Conservation (phyloP, 208 protist genomes). For the Acanthamoeba sp. region DNA sequence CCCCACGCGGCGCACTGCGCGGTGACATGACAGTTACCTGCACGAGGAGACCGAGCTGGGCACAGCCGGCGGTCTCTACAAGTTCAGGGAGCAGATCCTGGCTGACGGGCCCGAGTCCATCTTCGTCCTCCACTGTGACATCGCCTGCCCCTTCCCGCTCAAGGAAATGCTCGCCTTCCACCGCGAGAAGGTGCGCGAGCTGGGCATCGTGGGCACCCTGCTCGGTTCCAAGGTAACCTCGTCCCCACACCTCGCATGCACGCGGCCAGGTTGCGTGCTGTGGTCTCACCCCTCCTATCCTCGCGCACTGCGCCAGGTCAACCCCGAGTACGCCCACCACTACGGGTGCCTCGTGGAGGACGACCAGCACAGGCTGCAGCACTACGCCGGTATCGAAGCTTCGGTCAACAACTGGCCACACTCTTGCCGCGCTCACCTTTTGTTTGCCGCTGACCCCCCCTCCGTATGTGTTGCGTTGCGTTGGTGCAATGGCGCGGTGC, state of each 20-base stretch:
- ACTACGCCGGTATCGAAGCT: constrained; percentile 39
- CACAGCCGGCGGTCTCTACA: constrained; percentile 83
- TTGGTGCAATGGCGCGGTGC: not conserved
- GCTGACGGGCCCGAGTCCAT: constrained; percentile 78
- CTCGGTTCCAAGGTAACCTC: constrained; percentile 67
- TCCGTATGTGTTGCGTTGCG: no score
- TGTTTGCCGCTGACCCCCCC: no score
- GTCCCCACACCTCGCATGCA: not conserved
- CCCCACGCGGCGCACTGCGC: not conserved
- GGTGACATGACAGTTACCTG: constrained; percentile 75
- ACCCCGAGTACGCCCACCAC: constrained; percentile 78
- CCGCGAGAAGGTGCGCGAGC: constrained; percentile 37
- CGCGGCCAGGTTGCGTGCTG: not conserved
- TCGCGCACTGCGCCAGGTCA: constrained; percentile 42
- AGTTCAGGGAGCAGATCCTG: constrained; percentile 81
- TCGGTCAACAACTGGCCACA: not conserved
- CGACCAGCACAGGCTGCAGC: constrained; percentile 72
- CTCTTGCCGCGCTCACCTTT: no score
- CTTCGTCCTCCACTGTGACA: constrained; percentile 85
- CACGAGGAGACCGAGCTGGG: constrained; percentile 80
- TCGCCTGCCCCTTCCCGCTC: constrained; percentile 83
- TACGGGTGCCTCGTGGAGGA: constrained; percentile 82
- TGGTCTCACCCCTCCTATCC: no score
- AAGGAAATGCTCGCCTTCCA: constrained; percentile 82
- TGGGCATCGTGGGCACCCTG: constrained; percentile 75